A percentile compares a stretch with the other conserved stretches of the same genome.
Evolutionary conservation across 2,329 filamentous ascomycete genomes (phyloP).

Genomic region (Venturia nashicola): DNA sequence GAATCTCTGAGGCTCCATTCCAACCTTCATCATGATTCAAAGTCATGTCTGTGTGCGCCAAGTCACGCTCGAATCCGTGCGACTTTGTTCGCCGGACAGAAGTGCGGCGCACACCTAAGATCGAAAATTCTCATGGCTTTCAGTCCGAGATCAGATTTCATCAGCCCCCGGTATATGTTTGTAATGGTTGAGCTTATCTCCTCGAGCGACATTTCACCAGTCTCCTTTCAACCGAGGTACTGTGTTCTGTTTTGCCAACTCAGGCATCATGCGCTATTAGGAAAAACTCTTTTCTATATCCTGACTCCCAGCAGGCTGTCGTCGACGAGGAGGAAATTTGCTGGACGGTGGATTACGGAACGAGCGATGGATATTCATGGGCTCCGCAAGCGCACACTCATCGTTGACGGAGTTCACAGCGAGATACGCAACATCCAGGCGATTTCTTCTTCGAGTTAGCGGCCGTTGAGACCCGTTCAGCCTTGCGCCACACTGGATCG

Average conservation of each 20-base stretch:
- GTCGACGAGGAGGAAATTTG: background rate
- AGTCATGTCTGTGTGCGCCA: no score
- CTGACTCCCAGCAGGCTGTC: background rate
- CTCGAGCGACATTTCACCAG: background rate
- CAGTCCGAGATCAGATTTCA: background rate
- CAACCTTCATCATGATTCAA: background rate
- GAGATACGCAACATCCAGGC: background rate
- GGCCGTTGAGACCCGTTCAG: background rate
- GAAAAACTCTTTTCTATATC: background rate
- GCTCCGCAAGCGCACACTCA: background rate
- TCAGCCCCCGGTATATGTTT: background rate
- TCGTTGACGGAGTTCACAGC: background rate
- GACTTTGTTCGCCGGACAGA: background rate
- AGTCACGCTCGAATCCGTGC: background rate
- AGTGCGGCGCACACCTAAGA: background rate
- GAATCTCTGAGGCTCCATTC: background rate
- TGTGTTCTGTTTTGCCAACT: background rate
- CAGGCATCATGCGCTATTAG: background rate
- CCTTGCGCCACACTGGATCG: background rate
- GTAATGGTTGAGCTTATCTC: background rate
- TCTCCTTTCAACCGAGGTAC: background rate
- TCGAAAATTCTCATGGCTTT: background rate
- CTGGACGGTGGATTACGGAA: background rate
- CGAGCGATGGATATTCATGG: no score
- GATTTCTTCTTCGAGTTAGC: background rate